Evolutionary conservation across 1,284 basidiomycete species (phyloP).

Genomic region (Cutaneotrichosporon sp.): DNA sequence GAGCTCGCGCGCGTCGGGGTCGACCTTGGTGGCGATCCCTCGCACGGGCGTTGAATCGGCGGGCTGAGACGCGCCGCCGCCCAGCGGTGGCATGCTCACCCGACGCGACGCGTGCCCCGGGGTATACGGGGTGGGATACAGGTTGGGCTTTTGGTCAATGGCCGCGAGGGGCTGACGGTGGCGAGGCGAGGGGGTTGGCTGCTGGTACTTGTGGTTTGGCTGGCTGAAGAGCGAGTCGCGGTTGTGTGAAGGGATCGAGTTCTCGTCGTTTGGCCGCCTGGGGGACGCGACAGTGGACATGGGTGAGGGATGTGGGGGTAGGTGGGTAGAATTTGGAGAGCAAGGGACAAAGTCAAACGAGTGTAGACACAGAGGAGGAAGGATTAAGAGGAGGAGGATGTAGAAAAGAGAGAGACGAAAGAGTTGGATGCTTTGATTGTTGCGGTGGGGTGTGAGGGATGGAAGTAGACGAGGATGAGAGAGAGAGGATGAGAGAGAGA

Average conservation of each 20-base stretch:
- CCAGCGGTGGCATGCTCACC: slow-evolving; percentile 4
- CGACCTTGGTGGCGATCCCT: slow-evolving; percentile 23
- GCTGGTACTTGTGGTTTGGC: slow-evolving; percentile 1
- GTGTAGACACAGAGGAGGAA: slow-evolving; percentile 1
- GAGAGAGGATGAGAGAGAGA: background rate
- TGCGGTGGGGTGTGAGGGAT: background rate
- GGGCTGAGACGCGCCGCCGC: slow-evolving; percentile 11
- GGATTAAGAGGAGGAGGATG: slow-evolving; percentile 1
- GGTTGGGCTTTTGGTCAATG: slow-evolving; percentile 25
- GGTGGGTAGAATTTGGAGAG: slow-evolving; percentile 4
- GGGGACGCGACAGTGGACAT: slow-evolving; percentile 23
- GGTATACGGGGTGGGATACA: slow-evolving; percentile 20
- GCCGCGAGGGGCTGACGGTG: slow-evolving; percentile 25
- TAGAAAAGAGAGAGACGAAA: background rate
- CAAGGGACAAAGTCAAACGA: background rate
- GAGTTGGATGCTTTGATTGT: background rate
- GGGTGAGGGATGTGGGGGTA: slow-evolving; percentile 3
- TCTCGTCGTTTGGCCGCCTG: slow-evolving; percentile 28
- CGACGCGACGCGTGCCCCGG: slow-evolving; percentile 20
- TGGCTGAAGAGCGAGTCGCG: slow-evolving; percentile 13
- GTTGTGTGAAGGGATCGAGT: slow-evolving; percentile 19
- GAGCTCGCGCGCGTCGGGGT: slow-evolving; percentile 26
- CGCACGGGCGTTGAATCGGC: slow-evolving; percentile 24
- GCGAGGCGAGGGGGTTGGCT: slow-evolving; percentile 20
- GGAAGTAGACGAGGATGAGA: background rate